phyloP scores from a whole-genome alignment of 768 basidiomycete species.

The Omphalotus guepiniiformis region DNA sequence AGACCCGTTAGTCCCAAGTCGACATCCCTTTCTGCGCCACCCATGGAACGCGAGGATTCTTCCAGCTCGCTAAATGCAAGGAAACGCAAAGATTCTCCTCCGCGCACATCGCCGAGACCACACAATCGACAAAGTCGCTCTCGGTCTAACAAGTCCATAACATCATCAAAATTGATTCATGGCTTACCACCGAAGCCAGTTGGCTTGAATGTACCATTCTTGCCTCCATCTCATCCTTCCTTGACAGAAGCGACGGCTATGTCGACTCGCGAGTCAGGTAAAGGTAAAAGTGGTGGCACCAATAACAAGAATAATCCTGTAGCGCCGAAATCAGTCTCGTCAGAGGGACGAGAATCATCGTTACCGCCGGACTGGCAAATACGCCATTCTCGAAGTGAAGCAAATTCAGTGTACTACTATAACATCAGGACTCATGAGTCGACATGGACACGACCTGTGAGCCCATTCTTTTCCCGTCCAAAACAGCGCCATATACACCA shows the following conservation, averaged over 20 bases:
- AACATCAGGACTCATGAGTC: constrained; percentile 40
- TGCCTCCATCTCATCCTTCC: constrained; percentile 34
- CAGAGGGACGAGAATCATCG: constrained; percentile 15
- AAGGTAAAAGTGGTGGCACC: constrained; percentile 21
- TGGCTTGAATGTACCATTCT: constrained; percentile 29
- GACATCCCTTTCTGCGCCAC: background rate
- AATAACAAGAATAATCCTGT: constrained; percentile 26
- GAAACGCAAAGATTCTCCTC: constrained; percentile 8
- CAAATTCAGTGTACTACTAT: constrained; percentile 37
- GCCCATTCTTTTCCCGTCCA: constrained; percentile 1
- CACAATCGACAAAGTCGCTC: constrained; percentile 10
- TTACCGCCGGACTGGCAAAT: constrained; percentile 44
- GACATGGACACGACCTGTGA: constrained; percentile 37
- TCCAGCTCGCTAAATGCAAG: background rate
- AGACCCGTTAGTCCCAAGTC: background rate
- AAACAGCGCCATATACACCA: constrained; percentile 4
- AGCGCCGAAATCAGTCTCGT: constrained; percentile 18
- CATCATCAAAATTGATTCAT: constrained; percentile 26
- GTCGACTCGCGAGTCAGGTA: constrained; percentile 20
- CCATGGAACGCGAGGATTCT: constrained; percentile 1
- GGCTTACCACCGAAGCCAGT: constrained; percentile 42
- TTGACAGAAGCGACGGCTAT: constrained; percentile 39
- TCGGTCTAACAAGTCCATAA: constrained; percentile 22
- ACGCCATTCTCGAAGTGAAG: constrained; percentile 31
- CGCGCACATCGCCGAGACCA: background rate